A percentile compares a stretch with the other conserved stretches of the same genome.
Evolutionary conservation across 306 rosid genomes (phyloP).

Genomic region (Vachellia pachyceras): DNA sequence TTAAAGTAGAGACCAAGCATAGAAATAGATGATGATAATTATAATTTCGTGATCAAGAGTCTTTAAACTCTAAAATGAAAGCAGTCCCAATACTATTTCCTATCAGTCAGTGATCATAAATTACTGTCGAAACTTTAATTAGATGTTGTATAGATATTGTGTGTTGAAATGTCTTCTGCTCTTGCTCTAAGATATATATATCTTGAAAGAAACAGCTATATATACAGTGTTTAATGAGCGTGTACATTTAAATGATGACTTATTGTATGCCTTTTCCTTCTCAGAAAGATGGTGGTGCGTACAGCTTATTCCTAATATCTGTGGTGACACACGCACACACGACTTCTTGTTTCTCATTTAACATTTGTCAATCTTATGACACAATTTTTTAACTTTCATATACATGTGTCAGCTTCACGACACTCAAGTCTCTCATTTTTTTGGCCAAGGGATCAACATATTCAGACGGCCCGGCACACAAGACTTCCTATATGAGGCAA

Average conservation of each 20-base stretch:
- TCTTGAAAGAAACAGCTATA: neutral
- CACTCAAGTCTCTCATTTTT: neutral
- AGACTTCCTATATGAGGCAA: too few relatives aligned
- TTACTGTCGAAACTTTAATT: neutral
- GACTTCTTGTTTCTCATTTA: neutral
- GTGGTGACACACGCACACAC: neutral
- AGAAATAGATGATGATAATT: neutral
- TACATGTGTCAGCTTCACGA: neutral
- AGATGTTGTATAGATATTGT: too few relatives aligned
- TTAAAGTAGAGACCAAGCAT: neutral
- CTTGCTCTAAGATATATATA: neutral
- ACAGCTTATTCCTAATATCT: neutral
- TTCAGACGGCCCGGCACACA: too few relatives aligned
- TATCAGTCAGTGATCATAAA: neutral
- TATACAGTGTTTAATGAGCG: neutral
- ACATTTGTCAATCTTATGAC: neutral
- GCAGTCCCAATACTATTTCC: neutral
- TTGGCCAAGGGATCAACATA: neutral
- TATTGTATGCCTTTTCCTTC: neutral
- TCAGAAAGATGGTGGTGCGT: neutral
- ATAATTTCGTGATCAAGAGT: neutral
- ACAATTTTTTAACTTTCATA: neutral
- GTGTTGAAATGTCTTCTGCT: neutral
- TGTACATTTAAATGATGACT: neutral
- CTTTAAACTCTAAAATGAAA: neutral